Percentiles rank a stretch among this genome's conserved stretches.
Evolutionary conservation across 768 basidiomycete genomes (phyloP).

Genomic region (Amanita brunnescens): DNA sequence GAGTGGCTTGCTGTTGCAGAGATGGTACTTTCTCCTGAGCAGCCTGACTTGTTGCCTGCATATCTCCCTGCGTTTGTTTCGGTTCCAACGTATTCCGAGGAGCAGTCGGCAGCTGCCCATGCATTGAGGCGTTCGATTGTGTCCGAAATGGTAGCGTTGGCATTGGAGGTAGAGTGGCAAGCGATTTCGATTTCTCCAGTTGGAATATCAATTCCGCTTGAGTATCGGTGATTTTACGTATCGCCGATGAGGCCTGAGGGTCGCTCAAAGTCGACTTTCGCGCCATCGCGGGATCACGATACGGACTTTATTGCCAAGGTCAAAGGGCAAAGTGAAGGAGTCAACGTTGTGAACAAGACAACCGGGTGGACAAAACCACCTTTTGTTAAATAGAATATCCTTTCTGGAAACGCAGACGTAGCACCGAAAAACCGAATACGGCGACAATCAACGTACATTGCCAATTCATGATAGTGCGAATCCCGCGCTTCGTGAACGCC

Average conservation of each 20-base stretch:
- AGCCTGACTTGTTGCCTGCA: too few species aligned
- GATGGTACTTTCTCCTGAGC: too few species aligned
- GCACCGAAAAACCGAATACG: background rate
- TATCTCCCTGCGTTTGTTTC: too few species aligned
- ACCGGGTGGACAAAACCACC: background rate
- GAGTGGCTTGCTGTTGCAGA: too few species aligned
- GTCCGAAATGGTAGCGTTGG: too few species aligned
- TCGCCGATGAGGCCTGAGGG: background rate
- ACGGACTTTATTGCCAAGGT: background rate
- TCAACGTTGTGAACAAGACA: background rate
- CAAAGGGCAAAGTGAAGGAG: background rate
- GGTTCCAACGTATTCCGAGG: too few species aligned
- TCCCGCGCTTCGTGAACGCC: too few species aligned
- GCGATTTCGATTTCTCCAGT: too few species aligned
- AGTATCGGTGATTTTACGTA: background rate
- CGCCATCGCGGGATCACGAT: background rate
- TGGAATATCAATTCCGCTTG: too few species aligned
- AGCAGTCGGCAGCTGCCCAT: too few species aligned
- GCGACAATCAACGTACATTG: background rate
- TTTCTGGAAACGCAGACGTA: background rate
- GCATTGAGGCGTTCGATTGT: too few species aligned
- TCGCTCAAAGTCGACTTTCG: background rate
- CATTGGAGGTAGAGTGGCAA: too few species aligned
- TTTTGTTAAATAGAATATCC: background rate
- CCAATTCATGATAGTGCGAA: background rate